Conservation (phyloP, 768 basidiomycete species). For the Hemileccinum rubropunctum region DNA sequence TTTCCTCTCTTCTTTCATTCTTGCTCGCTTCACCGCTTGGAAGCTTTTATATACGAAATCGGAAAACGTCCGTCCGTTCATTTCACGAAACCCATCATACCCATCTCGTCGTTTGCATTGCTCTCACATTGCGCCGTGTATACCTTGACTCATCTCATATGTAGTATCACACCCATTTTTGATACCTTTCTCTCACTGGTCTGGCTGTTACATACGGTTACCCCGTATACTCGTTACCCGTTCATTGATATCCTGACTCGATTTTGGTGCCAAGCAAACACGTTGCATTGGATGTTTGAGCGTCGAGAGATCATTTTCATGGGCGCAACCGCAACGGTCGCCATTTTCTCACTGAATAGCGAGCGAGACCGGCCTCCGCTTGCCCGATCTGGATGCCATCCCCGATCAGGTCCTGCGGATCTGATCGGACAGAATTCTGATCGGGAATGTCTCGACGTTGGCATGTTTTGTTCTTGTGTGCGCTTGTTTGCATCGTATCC, state of each 20-base stretch:
- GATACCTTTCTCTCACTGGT: conserved; percentile 29
- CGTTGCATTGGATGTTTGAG: conserved; percentile 12
- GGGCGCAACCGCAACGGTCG: conserved; percentile 20
- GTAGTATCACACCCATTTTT: conserved; percentile 36
- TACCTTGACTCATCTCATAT: conserved; percentile 35
- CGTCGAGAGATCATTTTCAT: conserved; percentile 25
- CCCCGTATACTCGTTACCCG: conserved; percentile 37
- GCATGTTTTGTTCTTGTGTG: conserved; percentile 19
- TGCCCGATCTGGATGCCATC: conserved; percentile 10
- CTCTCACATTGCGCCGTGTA: conserved; percentile 38
- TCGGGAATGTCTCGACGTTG: conserved; percentile 25
- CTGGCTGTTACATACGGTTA: conserved; percentile 35
- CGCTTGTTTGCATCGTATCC: conserved; percentile 12
- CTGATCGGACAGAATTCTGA: conserved; percentile 35
- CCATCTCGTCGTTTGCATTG: conserved; percentile 36
- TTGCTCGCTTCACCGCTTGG: conserved; percentile 27
- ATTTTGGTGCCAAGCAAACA: conserved; percentile 15
- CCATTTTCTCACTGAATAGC: conserved; percentile 11
- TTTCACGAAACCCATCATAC: conserved; percentile 35
- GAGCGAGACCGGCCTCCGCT: conserved; percentile 18
- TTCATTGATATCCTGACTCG: conserved; percentile 33
- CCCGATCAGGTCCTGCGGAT: conserved; percentile 26
- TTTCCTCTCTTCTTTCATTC: conserved; percentile 19
- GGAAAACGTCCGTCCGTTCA: conserved; percentile 34
- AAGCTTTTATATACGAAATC: conserved; percentile 33